Evolutionary conservation across 2,329 filamentous ascomycete genomes (phyloP), one percentile per base, ranked within the genome.

Genomic region (Cytospora leucostoma): DNA sequence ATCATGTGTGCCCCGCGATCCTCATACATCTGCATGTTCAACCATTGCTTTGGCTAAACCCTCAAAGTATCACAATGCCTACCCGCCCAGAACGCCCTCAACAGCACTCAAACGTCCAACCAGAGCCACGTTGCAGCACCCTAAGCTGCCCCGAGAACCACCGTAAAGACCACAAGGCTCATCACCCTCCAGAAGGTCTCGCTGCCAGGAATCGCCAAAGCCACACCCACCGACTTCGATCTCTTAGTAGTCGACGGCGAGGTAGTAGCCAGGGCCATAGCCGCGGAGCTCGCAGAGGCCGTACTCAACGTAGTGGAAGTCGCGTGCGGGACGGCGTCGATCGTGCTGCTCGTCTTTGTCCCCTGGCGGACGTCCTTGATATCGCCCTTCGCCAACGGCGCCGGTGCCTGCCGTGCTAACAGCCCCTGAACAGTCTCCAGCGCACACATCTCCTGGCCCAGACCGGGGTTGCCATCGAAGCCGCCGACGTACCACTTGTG

Each of bases 381-480:
- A 53, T 82, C 74, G 17, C 77, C 75, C 8, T 76, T 79, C 69
- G 74, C 75, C 38, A 84, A 74, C 0, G 85, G 85, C 7, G 78
- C 73, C 4, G 71, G 64, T 1, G 80, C 76, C 6, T 76, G 68
- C 15, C 74, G 69, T 15, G 79, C 76, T 56, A 90, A 74, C 3
- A 88, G 75, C 3, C 85, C 85, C 71, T 89, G 86, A 17, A 89
- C 77, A 1, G 81, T 79, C 74, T 89, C 87, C 56, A 89, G 79
- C 1, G 85, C 87, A 61, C 80, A 83, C 84, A 89, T 86, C 71
- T 88, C 82, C 73, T 88, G 84, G 5, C 87, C 87, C 7, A 88
- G 77, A 2, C 86, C 85, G 0, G 76, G 72, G 32, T 73, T 76
- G 44, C 79, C 80, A 69, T 89, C 87, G 65, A 79, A 87, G 1